A percentile compares a stretch with the other conserved stretches of the same genome.
phyloP scores from a whole-genome alignment of 352 stramenopile genomes.

The Aphanomyces stellatus region DNA sequence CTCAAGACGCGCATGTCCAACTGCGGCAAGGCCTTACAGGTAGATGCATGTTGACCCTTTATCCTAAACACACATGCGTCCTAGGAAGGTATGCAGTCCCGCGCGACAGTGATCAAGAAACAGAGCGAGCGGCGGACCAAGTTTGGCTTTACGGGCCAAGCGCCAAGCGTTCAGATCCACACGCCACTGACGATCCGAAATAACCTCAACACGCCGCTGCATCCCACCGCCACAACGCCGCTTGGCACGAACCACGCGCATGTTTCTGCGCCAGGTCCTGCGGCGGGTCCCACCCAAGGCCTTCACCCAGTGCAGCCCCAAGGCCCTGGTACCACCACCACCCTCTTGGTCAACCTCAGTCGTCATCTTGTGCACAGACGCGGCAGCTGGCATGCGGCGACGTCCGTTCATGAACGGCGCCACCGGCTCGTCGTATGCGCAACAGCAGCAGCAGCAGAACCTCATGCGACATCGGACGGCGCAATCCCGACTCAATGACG shows the following conservation, averaged over 20 bases:
- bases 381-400: constrained; percentile 21
- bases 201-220: constrained; percentile 18
- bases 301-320: too few relatives aligned
- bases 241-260: not conserved
- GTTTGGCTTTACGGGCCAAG: constrained; percentile 67
- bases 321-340: too few relatives aligned
- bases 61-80: too few relatives aligned
- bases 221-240: constrained; percentile 24
- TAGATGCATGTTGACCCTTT: constrained; percentile 26
- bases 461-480: constrained; percentile 44
- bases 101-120: constrained; percentile 59
- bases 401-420: constrained; percentile 14
- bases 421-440: constrained; percentile 38
- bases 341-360: too few relatives aligned
- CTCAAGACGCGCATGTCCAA: constrained; percentile 75
- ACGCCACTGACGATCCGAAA: constrained; percentile 64
- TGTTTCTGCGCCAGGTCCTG: too few relatives aligned
- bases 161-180: constrained; percentile 69
- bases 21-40: constrained; percentile 71
- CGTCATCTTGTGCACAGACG: too few relatives aligned
- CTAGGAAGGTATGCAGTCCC: constrained; percentile 54
- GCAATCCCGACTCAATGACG: constrained; percentile 66
- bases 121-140: constrained; percentile 68
- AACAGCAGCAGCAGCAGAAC: constrained; percentile 62
- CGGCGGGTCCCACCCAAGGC: too few relatives aligned